Evolutionary conservation across 805 yeast genomes (phyloP).

Genomic region (Torulaspora franciscae): DNA sequence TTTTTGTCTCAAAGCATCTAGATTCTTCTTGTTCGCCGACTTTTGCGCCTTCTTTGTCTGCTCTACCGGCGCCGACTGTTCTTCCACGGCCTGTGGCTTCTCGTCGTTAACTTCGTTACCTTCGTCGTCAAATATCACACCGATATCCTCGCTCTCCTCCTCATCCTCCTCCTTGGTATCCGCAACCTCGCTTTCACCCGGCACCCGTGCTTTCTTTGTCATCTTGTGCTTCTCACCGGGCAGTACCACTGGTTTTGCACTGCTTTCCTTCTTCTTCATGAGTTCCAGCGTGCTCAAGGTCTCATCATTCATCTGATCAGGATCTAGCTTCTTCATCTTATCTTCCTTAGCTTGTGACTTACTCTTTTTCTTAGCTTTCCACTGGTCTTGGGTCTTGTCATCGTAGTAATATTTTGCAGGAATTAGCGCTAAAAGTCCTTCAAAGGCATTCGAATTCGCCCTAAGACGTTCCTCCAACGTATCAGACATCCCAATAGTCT

Average conservation of each 20-base stretch:
- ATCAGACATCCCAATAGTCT: constrained; percentile 44
- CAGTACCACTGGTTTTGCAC: constrained; percentile 44
- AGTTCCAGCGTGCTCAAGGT: constrained; percentile 57
- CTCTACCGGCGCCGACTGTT: constrained; percentile 20
- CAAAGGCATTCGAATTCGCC: constrained; percentile 76
- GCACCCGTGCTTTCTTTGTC: constrained; percentile 10
- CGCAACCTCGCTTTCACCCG: constrained; percentile 24
- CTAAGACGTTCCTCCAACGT: constrained; percentile 70
- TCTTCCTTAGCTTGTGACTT: constrained; percentile 58
- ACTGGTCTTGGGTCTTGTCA: constrained; percentile 82
- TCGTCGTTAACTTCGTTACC: constrained; percentile 45
- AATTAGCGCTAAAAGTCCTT: constrained; percentile 81
- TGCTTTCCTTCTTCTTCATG: constrained; percentile 48
- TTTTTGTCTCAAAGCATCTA: constrained; percentile 70
- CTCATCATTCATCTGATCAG: constrained; percentile 47
- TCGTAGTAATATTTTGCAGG: constrained; percentile 94
- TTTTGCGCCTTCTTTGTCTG: constrained; percentile 24
- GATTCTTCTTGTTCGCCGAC: constrained; percentile 44
- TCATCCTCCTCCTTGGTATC: constrained; percentile 25
- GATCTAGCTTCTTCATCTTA: constrained; percentile 72
- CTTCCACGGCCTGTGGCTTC: constrained; percentile 6
- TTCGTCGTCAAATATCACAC: constrained; percentile 65
- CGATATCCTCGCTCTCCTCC: constrained; percentile 31
- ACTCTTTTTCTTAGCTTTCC: constrained; percentile 78
- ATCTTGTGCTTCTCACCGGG: constrained; percentile 35